Conservation (phyloP, 768 basidiomycete species). For the button mushroom (Agaricus bisporus) region DNA sequence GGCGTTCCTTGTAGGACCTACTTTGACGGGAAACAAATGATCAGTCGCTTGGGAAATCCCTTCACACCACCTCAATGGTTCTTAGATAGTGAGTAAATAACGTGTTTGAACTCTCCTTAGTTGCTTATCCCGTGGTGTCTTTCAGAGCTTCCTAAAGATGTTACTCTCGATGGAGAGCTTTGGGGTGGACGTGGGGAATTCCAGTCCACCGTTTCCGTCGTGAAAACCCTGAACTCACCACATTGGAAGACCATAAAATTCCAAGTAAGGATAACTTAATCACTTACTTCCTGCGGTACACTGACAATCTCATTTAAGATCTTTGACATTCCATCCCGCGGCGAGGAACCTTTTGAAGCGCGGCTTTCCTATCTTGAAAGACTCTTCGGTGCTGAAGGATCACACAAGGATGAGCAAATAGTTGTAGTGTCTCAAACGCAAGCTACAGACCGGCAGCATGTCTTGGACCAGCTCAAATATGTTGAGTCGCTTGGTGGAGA, state of each 20-base stretch:
- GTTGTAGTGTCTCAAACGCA: constrained; percentile 42
- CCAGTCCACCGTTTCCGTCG: constrained; percentile 52
- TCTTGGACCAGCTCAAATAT: constrained; percentile 47
- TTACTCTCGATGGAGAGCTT: constrained; percentile 55
- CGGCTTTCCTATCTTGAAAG: constrained; percentile 37
- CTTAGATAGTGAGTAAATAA: constrained; percentile 37
- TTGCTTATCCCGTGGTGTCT: not conserved
- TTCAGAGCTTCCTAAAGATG: constrained; percentile 46
- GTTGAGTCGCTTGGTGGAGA: constrained; percentile 51
- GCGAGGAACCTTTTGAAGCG: constrained; percentile 42
- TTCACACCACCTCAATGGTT: constrained; percentile 56
- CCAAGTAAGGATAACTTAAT: constrained; percentile 29
- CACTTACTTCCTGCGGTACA: not conserved
- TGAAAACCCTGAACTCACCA: constrained; percentile 51
- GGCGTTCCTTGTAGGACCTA: constrained; percentile 33
- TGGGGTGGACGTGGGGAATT: constrained; percentile 54
- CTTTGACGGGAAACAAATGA: constrained; percentile 46
- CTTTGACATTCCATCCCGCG: constrained; percentile 51
- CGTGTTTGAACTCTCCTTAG: not conserved
- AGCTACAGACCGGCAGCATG: constrained; percentile 41
- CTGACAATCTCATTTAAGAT: constrained; percentile 26
- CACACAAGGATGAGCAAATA: constrained; percentile 35
- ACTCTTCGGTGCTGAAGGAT: constrained; percentile 41
- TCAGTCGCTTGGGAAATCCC: constrained; percentile 52
- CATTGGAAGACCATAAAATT: constrained; percentile 52